Evolutionary conservation across 2,329 filamentous ascomycete genomes (phyloP).

Genomic region (Colletotrichum cuscutae): DNA sequence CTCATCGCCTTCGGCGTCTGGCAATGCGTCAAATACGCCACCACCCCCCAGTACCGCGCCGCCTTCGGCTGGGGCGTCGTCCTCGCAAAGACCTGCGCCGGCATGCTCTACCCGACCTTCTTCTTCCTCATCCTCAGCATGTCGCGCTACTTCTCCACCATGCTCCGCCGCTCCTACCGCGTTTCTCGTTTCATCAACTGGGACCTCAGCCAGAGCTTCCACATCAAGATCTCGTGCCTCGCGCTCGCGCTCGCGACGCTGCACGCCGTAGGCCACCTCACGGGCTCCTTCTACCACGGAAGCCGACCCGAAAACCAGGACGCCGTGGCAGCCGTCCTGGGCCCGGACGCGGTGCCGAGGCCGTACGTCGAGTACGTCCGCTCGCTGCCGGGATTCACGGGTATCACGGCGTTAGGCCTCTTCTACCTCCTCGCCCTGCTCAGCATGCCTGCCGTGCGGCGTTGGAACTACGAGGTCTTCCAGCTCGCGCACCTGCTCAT

Average conservation of each 20-base stretch:
- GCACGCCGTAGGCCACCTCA: conserved; percentile 64
- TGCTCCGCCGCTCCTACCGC: conserved; percentile 59
- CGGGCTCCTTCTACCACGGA: conserved; percentile 62
- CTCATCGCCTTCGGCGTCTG: conserved; percentile 64
- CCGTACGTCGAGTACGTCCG: conserved; percentile 58
- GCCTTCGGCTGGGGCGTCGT: conserved; percentile 67
- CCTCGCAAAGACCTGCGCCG: conserved; percentile 64
- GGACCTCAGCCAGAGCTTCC: conserved; percentile 65
- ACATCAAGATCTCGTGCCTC: conserved; percentile 63
- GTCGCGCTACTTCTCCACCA: conserved; percentile 66
- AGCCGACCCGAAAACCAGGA: conserved; percentile 56
- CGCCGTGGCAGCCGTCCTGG: conserved; percentile 55
- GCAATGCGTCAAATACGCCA: conserved; percentile 65
- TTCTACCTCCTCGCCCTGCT: conserved; percentile 61
- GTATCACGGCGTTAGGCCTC: conserved; percentile 57
- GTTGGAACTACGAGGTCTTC: conserved; percentile 66
- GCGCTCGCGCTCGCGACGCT: conserved; percentile 61
- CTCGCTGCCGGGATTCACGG: conserved; percentile 60
- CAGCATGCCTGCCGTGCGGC: conserved; percentile 61
- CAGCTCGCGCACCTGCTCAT: conserved; percentile 67
- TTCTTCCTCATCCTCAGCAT: conserved; percentile 69
- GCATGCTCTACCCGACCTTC: conserved; percentile 65
- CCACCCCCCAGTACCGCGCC: conserved; percentile 53
- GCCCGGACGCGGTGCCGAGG: conserved; percentile 52
- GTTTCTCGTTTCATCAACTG: conserved; percentile 67